A percentile compares a stretch with the other conserved stretches of the same genome.
Evolutionary conservation across 768 basidiomycete species (phyloP).

Genomic region (Lactarius pseudohatsudake): DNA sequence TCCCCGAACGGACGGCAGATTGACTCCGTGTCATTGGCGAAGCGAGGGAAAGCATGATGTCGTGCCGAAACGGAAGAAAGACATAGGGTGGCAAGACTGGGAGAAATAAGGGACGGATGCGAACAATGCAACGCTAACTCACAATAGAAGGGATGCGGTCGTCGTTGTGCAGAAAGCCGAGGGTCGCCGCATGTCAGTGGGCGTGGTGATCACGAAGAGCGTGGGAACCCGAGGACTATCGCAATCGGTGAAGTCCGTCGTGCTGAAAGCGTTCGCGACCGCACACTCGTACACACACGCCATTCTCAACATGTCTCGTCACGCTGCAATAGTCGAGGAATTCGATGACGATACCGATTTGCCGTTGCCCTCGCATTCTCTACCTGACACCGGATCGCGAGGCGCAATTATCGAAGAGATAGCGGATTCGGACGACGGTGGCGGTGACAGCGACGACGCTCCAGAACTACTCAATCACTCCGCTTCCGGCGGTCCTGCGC

Average conservation of each 20-base stretch:
- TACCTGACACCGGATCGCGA: slow-evolving; percentile 63
- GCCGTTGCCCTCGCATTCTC: slow-evolving; percentile 65
- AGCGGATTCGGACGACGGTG: slow-evolving; percentile 50
- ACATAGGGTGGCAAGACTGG: slow-evolving; percentile 17
- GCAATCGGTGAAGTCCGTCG: slow-evolving; percentile 1
- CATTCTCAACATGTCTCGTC: slow-evolving; percentile 57
- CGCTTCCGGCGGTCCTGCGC: slow-evolving; percentile 51
- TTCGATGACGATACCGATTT: slow-evolving; percentile 96
- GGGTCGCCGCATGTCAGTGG: slow-evolving; percentile 10
- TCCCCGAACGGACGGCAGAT: slow-evolving; percentile 33
- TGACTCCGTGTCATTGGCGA: slow-evolving; percentile 27
- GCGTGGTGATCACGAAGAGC: slow-evolving; percentile 16
- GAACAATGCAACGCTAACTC: neutral
- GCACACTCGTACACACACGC: neutral
- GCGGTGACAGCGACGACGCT: slow-evolving; percentile 30
- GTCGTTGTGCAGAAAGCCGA: slow-evolving; percentile 9
- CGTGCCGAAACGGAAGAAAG: slow-evolving; percentile 18
- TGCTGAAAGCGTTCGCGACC: neutral
- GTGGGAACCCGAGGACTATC: slow-evolving; percentile 20
- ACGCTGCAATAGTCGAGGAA: slow-evolving; percentile 67
- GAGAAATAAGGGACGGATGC: neutral
- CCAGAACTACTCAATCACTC: slow-evolving; percentile 45
- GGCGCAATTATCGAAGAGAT: slow-evolving; percentile 78
- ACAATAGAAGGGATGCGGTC: slow-evolving; percentile 18
- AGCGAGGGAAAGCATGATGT: slow-evolving; percentile 1